A percentile compares a stretch with the other conserved stretches of the same genome.
These are phyloP conservation scores for Opeltia flavorubescens DNA, from an alignment of 495 filamentous ascomycete genomes.

Conservation along the genomic window DNA sequence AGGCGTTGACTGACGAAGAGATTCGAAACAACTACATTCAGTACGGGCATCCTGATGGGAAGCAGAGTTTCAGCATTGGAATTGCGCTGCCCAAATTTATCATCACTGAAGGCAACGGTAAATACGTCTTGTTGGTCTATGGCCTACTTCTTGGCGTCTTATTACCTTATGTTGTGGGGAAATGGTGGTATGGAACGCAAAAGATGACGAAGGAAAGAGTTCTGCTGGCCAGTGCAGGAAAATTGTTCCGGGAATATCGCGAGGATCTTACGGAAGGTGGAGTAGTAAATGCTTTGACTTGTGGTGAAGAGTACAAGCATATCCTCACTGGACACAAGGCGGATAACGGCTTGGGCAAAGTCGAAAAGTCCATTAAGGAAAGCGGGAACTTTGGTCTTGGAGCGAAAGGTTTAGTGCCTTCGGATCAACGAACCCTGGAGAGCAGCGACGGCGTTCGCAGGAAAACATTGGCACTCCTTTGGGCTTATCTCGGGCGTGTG, in stretches of 20 bases:
- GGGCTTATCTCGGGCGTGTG: slow-evolving; percentile 85
- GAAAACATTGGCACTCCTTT: slow-evolving; percentile 79
- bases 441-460: slow-evolving; percentile 58
- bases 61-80: slow-evolving; percentile 94
- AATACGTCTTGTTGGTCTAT: slow-evolving; percentile 88
- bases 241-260: slow-evolving; percentile 82
- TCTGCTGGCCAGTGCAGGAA: slow-evolving; percentile 79
- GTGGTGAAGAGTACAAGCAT: slow-evolving; percentile 66
- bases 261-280: slow-evolving; percentile 68
- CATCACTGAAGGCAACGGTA: slow-evolving; percentile 81
- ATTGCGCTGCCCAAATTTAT: slow-evolving; percentile 92
- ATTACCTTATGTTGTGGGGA: slow-evolving; percentile 83
- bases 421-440: slow-evolving; percentile 54
- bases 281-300: slow-evolving; percentile 65
- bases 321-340: slow-evolving; percentile 57
- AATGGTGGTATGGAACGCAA: slow-evolving; percentile 98
- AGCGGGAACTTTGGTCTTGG: slow-evolving; percentile 35
- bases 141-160: slow-evolving; percentile 73
- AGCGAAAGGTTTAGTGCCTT: slow-evolving; percentile 46
- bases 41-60: slow-evolving; percentile 92
- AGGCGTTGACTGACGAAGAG: slow-evolving; percentile 91
- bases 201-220: slow-evolving; percentile 82
- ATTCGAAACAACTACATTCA: slow-evolving; percentile 91
- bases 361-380: slow-evolving; percentile 64
- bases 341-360: slow-evolving; percentile 59